Evolutionary conservation across 345 rosid genomes (phyloP), one percentile per base, ranked within the genome.

Genomic region (Citrus hindsii): DNA sequence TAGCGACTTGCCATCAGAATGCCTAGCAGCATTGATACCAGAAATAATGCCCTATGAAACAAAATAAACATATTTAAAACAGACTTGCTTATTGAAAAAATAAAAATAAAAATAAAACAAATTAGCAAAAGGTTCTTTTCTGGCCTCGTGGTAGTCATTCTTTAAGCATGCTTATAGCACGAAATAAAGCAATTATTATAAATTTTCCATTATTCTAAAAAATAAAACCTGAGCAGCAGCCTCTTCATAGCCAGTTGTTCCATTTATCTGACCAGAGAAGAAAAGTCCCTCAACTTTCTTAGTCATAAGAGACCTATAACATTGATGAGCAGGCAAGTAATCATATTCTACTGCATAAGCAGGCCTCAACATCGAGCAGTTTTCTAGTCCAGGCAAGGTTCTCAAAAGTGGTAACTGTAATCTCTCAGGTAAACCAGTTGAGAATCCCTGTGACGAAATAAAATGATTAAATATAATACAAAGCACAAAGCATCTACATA

Each of bases 281-380:
- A 95, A 95, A 84, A 95, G 96, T 37, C 99, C 99, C 74, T 91
- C 94, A 25, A 95, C 81, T 65, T 88, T 91, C 86, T 93, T 95
- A 18, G 99, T 95, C 99, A 95, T 95, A 67, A 95, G 92, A 82
- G 99, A 91, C 89, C 97, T 91, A 24, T 88, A 80, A 85, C 99
- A 93, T 76, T 95, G 98, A 84, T 95, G 81, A 79, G 99, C 98
- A 73, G 99, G 99, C 72, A 95, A 86, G 90, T 86, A 95, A 88
- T 95, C 99, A 59, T 95, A 95, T 88, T 95, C 99, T 71, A 95
- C 99, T 74, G 99, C 98, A 87, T 95, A 95, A 28, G 99, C 98
- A 85, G 98, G 99, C 86, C 99, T 93, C 69, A 95, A 82, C 97
- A 95, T 93, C 62, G 94, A 90, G 69, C 99, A 95, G 76, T 90